Evolutionary conservation across 352 stramenopile species (phyloP), one percentile per base, ranked within the genome.

Genomic region (Plasmopara viticola): DNA sequence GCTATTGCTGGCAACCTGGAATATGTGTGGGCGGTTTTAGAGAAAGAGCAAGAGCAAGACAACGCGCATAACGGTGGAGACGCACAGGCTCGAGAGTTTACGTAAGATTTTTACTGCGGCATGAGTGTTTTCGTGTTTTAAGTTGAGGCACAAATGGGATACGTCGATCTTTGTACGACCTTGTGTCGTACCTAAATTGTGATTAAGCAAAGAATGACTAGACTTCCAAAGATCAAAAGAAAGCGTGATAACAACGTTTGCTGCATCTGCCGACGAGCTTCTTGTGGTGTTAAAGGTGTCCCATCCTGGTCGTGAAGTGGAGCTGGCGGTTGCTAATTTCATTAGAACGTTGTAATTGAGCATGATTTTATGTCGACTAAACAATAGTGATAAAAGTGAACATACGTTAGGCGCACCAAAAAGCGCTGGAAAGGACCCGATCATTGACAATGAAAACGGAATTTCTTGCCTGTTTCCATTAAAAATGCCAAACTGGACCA

Each of bases 381-480:
- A 12, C 0, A 33, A 4, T 4, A 18, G 28, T 6, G 13, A 17
- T 39, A n/a, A 33, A 14, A 28, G 44, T 40, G 3, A 6, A 61
- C 68, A 35, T 69, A 78, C 70, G 30, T 75, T 66, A 17, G 67
- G 70, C 15, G 84, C 60, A 9, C 81, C 78, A 57, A 96, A 95
- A 40, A 94, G 73, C 10, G 81, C 84, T 10, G 86, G 82, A 50
- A 94, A 93, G 71, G 92, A 94, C 5, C 83, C 83, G 14, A 92
- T 70, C 4, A 76, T 85, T 13, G 78, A 87, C 61, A 84, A 80
- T 9, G 68, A 58, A 34, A 83, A 79, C 2, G 51, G 46, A 17
- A 59, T 63, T 13, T 56, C 61, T 47, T 74, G 64, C 28, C 58
- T 59, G 41, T 72, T 67, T 20, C 60, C 58, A 29, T 63, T 69